Percentiles rank a stretch among this genome's conserved stretches.
Conservation (phyloP, 2,329 filamentous ascomycete genomes). For the Metarhizium brunneum region DNA sequence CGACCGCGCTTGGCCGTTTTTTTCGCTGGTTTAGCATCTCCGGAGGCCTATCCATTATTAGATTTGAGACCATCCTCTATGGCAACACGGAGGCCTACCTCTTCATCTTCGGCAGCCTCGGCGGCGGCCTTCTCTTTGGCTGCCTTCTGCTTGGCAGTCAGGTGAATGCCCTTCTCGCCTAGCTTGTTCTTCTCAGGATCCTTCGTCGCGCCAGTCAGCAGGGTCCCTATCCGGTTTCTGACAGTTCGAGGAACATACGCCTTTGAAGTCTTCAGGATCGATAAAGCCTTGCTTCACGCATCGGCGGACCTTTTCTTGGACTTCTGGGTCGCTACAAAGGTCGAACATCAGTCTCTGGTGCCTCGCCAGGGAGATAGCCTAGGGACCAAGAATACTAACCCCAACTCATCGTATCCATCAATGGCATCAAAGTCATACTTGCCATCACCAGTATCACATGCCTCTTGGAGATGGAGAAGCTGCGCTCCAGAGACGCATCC, state of each 20-base stretch:
- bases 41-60: constrained; percentile 5
- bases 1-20: constrained; percentile 25
- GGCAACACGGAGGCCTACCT: not conserved
- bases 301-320: constrained; percentile 63
- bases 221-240: not conserved
- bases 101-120: constrained; percentile 14
- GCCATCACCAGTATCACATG: constrained; percentile 36
- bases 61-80: not conserved
- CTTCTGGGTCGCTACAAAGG: constrained; percentile 40
- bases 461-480: constrained; percentile 54
- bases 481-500: constrained; percentile 78
- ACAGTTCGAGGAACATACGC: constrained; percentile 47
- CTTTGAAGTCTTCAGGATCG: constrained; percentile 78
- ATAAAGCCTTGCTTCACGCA: constrained; percentile 73
- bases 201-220: constrained; percentile 31
- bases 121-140: constrained; percentile 24
- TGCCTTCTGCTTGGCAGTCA: constrained; percentile 25
- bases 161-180: constrained; percentile 55
- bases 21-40: constrained; percentile 18
- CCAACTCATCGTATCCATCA: constrained; percentile 73
- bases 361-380: not conserved
- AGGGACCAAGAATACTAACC: constrained; percentile 23
- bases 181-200: constrained; percentile 66
- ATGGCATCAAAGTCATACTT: constrained; percentile 55
- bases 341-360: constrained; percentile 7